Base-by-base conservation (phyloP, 352 stramenopile genomes). In the Globisporangium abappressorium region DNA sequence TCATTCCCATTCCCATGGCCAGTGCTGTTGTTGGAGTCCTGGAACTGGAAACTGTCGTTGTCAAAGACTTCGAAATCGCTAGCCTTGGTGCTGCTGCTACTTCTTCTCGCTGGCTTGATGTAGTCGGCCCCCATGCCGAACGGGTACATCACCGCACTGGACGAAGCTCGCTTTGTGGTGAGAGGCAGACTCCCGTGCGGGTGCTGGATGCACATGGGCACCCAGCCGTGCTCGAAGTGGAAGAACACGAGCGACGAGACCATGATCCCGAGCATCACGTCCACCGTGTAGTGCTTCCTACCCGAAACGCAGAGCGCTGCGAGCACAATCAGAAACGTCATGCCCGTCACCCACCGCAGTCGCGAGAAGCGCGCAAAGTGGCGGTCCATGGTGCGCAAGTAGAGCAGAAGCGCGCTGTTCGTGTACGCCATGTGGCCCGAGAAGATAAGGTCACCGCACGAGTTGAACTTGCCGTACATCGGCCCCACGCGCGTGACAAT, bases 381-480 rank as follows among this genome's bases (percentile, higher is more conserved):
- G 49, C 82, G 82, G 60, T 89, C 82, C 34, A 89, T 69, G 58
- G 74, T 77, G 33, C 84, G 82, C 67, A 93, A 63, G 57, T 91
- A 90, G 46, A 90, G 64, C 66, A 92, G 59, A 66, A 91, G 73
- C 9, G 84, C 82, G 60, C 77, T 82, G 60, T 77, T 91, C 26
- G 82, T 89, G 71, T 89, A 91, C 41, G 80, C 80, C 77, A 90
- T 87, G 73, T 92, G 84, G 9, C 84, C 84, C 54, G 84, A 92
- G 65, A 92, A 92, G 46, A 92, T 85, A 30, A 92, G 79, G 67
- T 92, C 84, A 15, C 84, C 84, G 62, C 84, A 92, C 30, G 84
- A 91, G 62, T 86, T 90, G 79, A 86, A 85, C 64, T 88, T 84
- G 58, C 81, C 81, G 76, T 90, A 90, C 63, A 90, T 88, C 1